A percentile compares a stretch with the other conserved stretches of the same genome.
phyloP scores from a whole-genome alignment of 495 filamentous ascomycete species.

The Penicillium samsonianum region DNA sequence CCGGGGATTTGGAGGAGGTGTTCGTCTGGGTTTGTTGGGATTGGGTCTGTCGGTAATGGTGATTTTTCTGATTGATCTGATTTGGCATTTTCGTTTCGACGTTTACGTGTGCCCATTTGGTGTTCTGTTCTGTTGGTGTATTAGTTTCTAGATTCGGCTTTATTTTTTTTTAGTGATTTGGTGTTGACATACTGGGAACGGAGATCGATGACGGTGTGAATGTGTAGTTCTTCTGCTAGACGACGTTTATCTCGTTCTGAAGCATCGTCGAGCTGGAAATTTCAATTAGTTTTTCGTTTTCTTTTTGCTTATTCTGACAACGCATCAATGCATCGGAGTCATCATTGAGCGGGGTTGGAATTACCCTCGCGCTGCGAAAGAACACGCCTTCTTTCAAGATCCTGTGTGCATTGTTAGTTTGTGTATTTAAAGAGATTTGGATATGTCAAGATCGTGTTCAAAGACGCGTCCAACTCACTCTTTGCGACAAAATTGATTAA shows the following conservation, averaged over 20 bases:
- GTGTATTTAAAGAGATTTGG: background rate
- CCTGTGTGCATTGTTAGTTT: slow-evolving; percentile 36
- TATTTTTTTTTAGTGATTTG: background rate
- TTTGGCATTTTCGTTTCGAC: slow-evolving; percentile 41
- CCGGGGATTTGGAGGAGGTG: slow-evolving; percentile 58
- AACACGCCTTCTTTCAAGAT: slow-evolving; percentile 68
- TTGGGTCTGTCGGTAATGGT: slow-evolving; percentile 17
- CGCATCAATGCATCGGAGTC: background rate
- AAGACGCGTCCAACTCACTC: slow-evolving; percentile 43
- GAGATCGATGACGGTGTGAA: slow-evolving; percentile 74
- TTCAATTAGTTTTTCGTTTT: slow-evolving; percentile 5
- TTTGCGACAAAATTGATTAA: slow-evolving; percentile 60
- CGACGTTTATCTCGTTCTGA: slow-evolving; percentile 60
- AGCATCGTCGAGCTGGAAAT: slow-evolving; percentile 61
- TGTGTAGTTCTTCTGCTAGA: slow-evolving; percentile 61
- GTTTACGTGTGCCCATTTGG: slow-evolving; percentile 65
- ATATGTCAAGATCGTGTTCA: background rate
- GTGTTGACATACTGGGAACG: slow-evolving; percentile 61
- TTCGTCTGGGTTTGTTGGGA: slow-evolving; percentile 42
- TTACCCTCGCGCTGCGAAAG: slow-evolving; percentile 74
- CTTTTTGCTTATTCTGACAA: background rate
- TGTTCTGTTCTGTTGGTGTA: slow-evolving; percentile 65
- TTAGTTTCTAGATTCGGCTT: slow-evolving; percentile 4
- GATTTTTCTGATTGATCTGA: slow-evolving; percentile 4
- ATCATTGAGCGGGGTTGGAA: slow-evolving; percentile 5